Base-by-base conservation (phyloP, 106 monocot species). In the Dioscorea zingiberensis region DNA sequence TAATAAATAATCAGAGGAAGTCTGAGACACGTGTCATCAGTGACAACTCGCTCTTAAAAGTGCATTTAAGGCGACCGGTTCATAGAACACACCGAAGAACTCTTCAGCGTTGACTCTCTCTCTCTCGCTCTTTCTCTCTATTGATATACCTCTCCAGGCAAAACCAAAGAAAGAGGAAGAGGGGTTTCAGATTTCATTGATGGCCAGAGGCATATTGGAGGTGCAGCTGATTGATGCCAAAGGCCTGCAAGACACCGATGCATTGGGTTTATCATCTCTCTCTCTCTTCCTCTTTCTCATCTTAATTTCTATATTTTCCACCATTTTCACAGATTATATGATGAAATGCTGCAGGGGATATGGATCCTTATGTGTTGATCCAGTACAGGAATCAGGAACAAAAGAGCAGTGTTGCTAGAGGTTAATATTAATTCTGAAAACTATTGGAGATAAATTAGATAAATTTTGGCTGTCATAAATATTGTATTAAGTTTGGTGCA, bases 401-500 rank as follows among this genome's bases (percentile, higher is more conserved):
- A 2, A 32, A 68, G 55, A 68, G 67, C 67, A 68, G 55, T 19
- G 67, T 68, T 28, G 67, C 67, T n/a, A 2, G 67, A 68, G 53
- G 67, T 68, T 13, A 55, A 27, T 68, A 29, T 29, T 13, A 13
- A 51, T 51, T 51, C 12, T 51, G 51, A 51, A 19, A 51, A 51
- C 7, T 51, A 18, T 51, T 38, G 6, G n/a, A 38, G 6, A 38
- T 38, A 38, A 38, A 38, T 2, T 38, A 6, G 6, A 8, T 51
- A 9, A 51, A 19, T 18, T 13, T 19, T 13, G 14, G 15, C 7
- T 18, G 8, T 51, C 14, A 51, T 51, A 18, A 19, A 51, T 51
- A 15, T 19, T 13, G 0, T 16, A 56, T 55, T n/a, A 45, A 25
- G 24, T n/a, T 60, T 46, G 58, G 56, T 66, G 72, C 81, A 94